Percentiles rank a stretch among this genome's conserved stretches.
These are phyloP conservation scores for Ascochyta clinopodiicola DNA, from an alignment of 2,329 filamentous ascomycete genomes.

Conservation along the genomic window DNA sequence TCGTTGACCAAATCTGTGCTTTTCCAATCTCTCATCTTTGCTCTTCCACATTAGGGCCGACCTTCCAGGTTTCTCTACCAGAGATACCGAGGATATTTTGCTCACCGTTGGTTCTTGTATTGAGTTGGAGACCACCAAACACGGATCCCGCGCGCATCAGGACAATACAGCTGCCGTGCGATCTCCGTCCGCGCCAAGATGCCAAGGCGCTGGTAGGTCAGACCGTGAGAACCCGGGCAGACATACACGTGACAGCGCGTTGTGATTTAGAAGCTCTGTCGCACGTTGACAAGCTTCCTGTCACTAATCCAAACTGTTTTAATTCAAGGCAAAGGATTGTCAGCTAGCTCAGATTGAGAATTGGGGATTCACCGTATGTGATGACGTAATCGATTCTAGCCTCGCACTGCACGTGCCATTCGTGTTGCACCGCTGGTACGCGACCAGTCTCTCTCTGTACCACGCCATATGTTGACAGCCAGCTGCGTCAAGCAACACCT, in stretches of 20 bases:
- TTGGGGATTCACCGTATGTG: background rate
- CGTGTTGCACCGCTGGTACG: background rate
- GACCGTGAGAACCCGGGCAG: background rate
- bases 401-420: background rate
- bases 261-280: background rate
- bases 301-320: background rate
- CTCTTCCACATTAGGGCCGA: constrained; percentile 9
- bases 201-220: background rate
- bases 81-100: too few species aligned
- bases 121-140: background rate
- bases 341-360: background rate
- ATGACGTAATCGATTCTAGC: constrained; percentile 10
- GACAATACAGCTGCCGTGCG: background rate
- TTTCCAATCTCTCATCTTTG: constrained; percentile 7
- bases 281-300: background rate
- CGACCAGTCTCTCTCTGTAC: background rate
- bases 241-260: constrained; percentile 1
- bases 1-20: constrained; percentile 2
- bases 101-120: too few species aligned
- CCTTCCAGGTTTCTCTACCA: background rate
- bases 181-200: background rate
- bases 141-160: background rate
- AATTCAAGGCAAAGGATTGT: background rate
- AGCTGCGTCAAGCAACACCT: background rate
- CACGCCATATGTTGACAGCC: background rate